Base-by-base conservation (phyloP, 2,329 filamentous ascomycete genomes). In the Elsinoe arachidis region DNA sequence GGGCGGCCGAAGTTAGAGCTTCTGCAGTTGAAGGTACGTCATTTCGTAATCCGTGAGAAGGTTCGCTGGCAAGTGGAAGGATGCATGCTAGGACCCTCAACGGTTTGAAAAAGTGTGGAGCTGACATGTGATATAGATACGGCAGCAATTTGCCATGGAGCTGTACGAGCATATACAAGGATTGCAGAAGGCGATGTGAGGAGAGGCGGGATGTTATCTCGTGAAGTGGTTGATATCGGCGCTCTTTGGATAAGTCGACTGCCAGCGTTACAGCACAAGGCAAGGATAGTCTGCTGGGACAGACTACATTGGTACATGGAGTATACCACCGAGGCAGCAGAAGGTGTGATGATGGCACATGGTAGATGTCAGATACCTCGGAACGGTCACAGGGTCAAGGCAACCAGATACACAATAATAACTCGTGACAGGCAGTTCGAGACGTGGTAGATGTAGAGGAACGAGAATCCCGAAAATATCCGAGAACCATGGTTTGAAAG, bases 21-120 rank as follows among this genome's bases (percentile, higher is more conserved):
- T 58, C 71, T 82, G 57, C 71, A 83, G 61, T 69, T 85, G 35
- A 81, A 81, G 72, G 82, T 84, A 72, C 64, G 73, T 53, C 49
- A 38, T 37, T 10, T 11, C n/a, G 47, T 35, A 66, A 37, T 41
- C 2, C 33, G 37, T 54, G n/a, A n/a, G 14, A 2, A 30, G 26
- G 26, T 5, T 30, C 26, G 26, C 26, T 30, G 26, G 26, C 26
- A 2, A 30, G 26, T 19, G 35, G 19, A 15, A 14, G 21, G 11
- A 5, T 26, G 17, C 19, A 12, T 14, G 15, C 46, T 15, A 14
- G 15, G 33, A 6, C 38, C 15, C 35, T 53, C 46, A 51, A 51
- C 46, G 46, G 46, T 19, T 51, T 26, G 23, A 2, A 19, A 14
- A 12, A 17, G 23, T 14, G 21, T 15, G 17, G 46, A 51, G 26